A percentile compares a stretch with the other conserved stretches of the same genome.
Evolutionary conservation across 2,329 filamentous ascomycete genomes (phyloP).

Genomic region (Xylaria sp.): DNA sequence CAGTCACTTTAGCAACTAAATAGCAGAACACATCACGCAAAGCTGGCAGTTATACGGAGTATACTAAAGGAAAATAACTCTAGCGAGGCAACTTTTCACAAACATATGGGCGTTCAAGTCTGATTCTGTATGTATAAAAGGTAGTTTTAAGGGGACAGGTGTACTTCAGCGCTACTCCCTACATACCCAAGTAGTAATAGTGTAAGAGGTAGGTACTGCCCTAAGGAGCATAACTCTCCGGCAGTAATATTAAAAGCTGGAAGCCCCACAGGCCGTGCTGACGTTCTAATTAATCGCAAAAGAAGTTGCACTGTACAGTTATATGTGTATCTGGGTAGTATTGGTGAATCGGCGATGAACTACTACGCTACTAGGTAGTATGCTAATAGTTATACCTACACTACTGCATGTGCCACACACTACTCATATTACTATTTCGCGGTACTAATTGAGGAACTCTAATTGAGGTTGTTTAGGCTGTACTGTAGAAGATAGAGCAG

Average conservation of each 20-base stretch:
- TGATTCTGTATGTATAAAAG: too few relatives aligned
- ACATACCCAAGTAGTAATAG: too few relatives aligned
- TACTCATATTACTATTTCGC: not conserved
- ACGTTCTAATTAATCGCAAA: not conserved
- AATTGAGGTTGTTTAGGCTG: constrained; percentile 21
- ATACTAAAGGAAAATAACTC: too few relatives aligned
- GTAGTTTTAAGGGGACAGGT: too few relatives aligned
- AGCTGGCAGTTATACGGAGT: too few relatives aligned
- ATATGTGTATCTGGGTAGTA: not conserved
- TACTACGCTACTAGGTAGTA: not conserved
- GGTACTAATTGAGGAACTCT: not conserved
- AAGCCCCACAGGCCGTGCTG: constrained; percentile 1
- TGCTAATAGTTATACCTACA: not conserved
- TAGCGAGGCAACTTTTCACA: too few relatives aligned
- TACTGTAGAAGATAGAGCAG: constrained; percentile 1
- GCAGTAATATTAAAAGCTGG: not conserved
- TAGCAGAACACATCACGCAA: too few relatives aligned
- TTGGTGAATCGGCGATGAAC: constrained; percentile 9
- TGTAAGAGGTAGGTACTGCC: not conserved
- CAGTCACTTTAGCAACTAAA: too few relatives aligned
- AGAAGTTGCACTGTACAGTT: not conserved
- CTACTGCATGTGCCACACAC: too few relatives aligned
- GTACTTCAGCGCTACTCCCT: too few relatives aligned
- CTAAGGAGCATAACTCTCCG: not conserved
- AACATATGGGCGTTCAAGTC: too few relatives aligned